Percentiles rank a stretch among this genome's conserved stretches.
Evolutionary conservation across 2,329 filamentous ascomycete species (phyloP).

Genomic region (Tolypocladium endophyticum): DNA sequence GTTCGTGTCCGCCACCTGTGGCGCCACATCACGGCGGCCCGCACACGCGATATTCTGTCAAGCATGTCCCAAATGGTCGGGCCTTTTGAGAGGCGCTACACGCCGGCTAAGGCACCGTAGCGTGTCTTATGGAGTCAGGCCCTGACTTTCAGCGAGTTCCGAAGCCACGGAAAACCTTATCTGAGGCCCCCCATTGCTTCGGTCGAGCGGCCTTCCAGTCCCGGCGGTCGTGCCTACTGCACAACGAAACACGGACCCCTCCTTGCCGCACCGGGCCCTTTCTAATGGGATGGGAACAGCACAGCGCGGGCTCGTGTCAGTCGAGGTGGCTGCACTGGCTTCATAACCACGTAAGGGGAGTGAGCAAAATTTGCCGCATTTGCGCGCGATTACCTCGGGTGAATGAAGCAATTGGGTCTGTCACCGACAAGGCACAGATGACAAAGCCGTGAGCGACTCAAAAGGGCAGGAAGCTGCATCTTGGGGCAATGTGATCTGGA

Average conservation of each 20-base stretch:
- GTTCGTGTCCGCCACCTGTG: too few species aligned
- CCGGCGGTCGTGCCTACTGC: not conserved
- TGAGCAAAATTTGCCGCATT: not conserved
- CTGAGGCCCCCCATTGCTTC: not conserved
- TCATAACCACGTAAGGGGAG: not conserved
- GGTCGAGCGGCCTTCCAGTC: not conserved
- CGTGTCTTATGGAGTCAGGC: not conserved
- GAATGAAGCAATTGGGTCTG: too few species aligned
- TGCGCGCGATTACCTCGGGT: not conserved
- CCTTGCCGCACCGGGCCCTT: not conserved
- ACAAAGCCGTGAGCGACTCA: too few species aligned
- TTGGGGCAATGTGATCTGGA: too few species aligned
- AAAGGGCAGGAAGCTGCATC: not conserved
- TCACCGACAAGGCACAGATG: too few species aligned
- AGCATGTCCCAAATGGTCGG: not conserved
- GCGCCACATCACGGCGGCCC: too few species aligned
- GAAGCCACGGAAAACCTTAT: not conserved
- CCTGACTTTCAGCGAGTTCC: not conserved
- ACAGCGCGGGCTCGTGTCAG: not conserved
- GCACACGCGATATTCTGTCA: not conserved
- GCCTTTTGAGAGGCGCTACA: not conserved
- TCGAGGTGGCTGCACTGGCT: not conserved
- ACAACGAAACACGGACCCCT: not conserved
- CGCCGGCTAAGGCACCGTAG: not conserved
- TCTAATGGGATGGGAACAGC: not conserved